Conservation (phyloP, 192 early-diverging fungal genomes). For the Linnemannia exigua region DNA sequence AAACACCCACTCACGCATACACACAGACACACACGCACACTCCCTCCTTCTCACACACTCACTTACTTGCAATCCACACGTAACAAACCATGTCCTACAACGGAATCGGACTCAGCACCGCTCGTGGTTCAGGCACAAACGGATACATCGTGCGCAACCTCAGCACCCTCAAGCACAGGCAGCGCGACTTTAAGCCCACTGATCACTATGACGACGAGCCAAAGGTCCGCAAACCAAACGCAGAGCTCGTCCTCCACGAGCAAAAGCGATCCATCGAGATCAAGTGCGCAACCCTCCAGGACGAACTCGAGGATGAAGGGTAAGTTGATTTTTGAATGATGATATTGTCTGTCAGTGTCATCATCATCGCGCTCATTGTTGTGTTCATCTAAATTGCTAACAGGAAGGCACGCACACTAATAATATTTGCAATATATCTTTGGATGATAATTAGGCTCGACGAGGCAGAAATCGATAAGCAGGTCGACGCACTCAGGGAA, state of each 20-base stretch:
- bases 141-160: conserved; percentile 95
- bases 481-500: conserved; percentile 68
- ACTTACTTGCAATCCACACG: background rate
- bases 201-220: conserved; percentile 58
- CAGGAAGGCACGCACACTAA: background rate
- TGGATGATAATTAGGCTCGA: conserved; percentile 48
- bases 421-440: background rate
- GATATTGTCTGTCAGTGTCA: background rate
- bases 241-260: conserved; percentile 89
- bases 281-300: conserved; percentile 84
- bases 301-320: conserved; percentile 84
- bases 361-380: background rate
- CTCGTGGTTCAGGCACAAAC: conserved; percentile 93
- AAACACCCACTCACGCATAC: background rate
- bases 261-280: conserved; percentile 91
- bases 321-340: conserved; percentile 25
- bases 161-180: conserved; percentile 75
- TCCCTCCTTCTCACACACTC: background rate
- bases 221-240: conserved; percentile 71
- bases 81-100: conserved; percentile 69
- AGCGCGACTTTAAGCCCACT: conserved; percentile 40
- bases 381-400: background rate
- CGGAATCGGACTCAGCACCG: conserved; percentile 84
- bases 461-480: conserved; percentile 77
- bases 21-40: background rate